A percentile compares a stretch with the other conserved stretches of the same genome.
Conservation (phyloP, 2,329 filamentous ascomycete genomes). For the Nothopassalora personata region DNA sequence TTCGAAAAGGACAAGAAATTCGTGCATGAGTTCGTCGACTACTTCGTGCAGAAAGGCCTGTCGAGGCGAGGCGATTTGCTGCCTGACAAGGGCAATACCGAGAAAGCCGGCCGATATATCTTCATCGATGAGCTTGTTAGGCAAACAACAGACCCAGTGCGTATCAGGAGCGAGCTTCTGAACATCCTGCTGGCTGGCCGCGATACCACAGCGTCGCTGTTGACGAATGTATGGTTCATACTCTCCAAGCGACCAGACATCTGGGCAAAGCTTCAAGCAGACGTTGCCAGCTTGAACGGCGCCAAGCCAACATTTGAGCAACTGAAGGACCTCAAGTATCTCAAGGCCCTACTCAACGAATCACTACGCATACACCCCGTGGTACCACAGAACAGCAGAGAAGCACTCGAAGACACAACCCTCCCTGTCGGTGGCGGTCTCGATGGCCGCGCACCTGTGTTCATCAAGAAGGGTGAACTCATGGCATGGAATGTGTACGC, state of each 20-base stretch:
- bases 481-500: slow-evolving; percentile 63
- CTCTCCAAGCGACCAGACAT: slow-evolving; percentile 30
- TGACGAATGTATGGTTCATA: slow-evolving; percentile 43
- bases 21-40: slow-evolving; percentile 45
- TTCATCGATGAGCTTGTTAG: slow-evolving; percentile 47
- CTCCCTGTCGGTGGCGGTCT: slow-evolving; percentile 60
- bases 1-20: slow-evolving; percentile 38
- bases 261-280: slow-evolving; percentile 28
- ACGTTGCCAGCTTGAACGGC: slow-evolving; percentile 25
- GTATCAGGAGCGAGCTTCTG: slow-evolving; percentile 46
- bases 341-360: slow-evolving; percentile 65
- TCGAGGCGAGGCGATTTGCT: slow-evolving; percentile 27
- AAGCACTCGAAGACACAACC: slow-evolving; percentile 66
- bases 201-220: slow-evolving; percentile 50
- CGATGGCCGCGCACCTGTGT: slow-evolving; percentile 54
- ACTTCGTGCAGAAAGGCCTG: slow-evolving; percentile 45
- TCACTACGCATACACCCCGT: slow-evolving; percentile 70
- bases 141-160: slow-evolving; percentile 44
- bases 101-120: slow-evolving; percentile 38
- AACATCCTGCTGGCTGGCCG: slow-evolving; percentile 50
- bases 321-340: slow-evolving; percentile 34
- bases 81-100: slow-evolving; percentile 29
- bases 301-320: slow-evolving; percentile 39
- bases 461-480: slow-evolving; percentile 60
- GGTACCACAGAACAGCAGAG: slow-evolving; percentile 73